These are phyloP conservation scores for Colletotrichum sp. DNA, from an alignment of 2,329 filamentous ascomycete species.

Conservation along the genomic window DNA sequence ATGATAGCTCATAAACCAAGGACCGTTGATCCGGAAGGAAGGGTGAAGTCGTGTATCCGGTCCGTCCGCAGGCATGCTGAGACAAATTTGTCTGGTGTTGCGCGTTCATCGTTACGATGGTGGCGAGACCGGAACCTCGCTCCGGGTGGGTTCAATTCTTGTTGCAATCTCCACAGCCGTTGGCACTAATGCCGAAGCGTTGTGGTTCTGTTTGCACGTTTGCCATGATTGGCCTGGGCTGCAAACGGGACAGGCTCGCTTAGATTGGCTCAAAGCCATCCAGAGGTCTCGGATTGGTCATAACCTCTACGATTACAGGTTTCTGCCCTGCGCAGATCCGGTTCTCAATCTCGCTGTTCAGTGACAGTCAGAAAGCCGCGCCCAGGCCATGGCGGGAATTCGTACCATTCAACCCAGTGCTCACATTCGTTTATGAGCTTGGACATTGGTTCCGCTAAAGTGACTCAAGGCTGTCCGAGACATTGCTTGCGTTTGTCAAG, in stretches of 20 bases:
- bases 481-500: background rate
- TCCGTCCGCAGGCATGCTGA: background rate
- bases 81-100: background rate
- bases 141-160: background rate
- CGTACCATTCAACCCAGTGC: background rate
- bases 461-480: background rate
- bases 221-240: background rate
- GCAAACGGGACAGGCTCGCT: background rate
- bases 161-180: background rate
- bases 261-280: background rate
- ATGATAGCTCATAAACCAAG: background rate
- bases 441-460: background rate
- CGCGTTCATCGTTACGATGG: background rate
- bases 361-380: background rate
- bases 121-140: background rate
- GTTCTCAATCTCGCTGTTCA: background rate
- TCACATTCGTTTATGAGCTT: background rate
- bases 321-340: background rate
- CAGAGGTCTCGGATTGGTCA: background rate
- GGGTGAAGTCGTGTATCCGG: background rate
- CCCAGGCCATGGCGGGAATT: too few relatives aligned
- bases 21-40: background rate
- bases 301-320: background rate
- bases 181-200: background rate
- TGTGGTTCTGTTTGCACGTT: background rate